Base-by-base conservation (phyloP, 2,329 filamentous ascomycete species). In the Arthrobotrys musiformis region DNA sequence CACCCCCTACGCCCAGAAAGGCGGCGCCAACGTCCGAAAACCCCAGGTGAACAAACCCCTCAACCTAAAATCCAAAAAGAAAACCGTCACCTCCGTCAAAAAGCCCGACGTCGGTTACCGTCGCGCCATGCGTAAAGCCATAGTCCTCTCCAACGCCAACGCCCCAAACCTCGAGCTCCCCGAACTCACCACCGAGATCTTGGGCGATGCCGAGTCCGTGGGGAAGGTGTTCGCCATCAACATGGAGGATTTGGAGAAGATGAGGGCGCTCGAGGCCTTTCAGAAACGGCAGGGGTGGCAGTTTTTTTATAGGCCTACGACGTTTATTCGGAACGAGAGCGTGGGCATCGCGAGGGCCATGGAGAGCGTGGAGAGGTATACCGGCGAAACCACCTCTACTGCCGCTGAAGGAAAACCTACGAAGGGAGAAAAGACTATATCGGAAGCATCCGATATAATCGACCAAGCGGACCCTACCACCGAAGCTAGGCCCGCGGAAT, bases 71-170 rank as follows among this genome's bases (percentile, higher is more conserved):
- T 52, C 56, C 52, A 80, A 79, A 48, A 77, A 72, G 30, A 80
- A 80, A 70, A 63, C 54, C 17, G 48, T 70, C 72, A 52, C 69
- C 63, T 3, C 26, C 15, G 42, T 13, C 48, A 42, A 80, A 78
- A 64, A 74, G 37, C 40, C 56, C 17, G 68, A 70, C 17, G 9
- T 54, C 2, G 94, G 94, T 79, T 94, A 97, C 86, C 90, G 94
- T 80, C 97, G 93, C 85, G 92, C 92, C 28, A 86, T 92, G 82
- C 90, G 93, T 79, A 97, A 96, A 86, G 90, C 92, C 80, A 92
- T 99, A 81, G 90, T 96, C 75, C 89, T 99, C 77, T 94, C 91
- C 86, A 99, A 98, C 85, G 92, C 92, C 84, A 98, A 97, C 85
- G 95, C 95, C 60, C 86, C 97, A 40, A 89, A 91, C 75, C 91